phyloP scores from a whole-genome alignment of 2,329 filamentous ascomycete genomes.

The Thielaviopsis ethacetica region DNA sequence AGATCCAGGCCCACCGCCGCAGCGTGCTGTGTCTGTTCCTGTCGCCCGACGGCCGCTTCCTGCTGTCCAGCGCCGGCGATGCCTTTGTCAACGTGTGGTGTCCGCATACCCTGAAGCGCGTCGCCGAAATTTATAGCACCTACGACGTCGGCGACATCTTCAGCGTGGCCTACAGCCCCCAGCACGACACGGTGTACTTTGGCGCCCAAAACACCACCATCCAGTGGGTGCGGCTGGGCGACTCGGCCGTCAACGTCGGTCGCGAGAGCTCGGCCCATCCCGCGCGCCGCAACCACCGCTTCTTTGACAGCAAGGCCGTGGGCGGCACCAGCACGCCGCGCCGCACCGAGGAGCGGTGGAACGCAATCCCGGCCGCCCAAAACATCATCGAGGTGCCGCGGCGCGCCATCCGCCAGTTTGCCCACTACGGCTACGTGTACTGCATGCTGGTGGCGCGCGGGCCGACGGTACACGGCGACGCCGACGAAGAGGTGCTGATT shows the following conservation, averaged over 20 bases:
- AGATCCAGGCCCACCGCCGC: conserved; percentile 77
- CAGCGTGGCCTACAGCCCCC: conserved; percentile 73
- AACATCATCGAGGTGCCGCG: conserved; percentile 63
- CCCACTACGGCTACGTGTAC: conserved; percentile 90
- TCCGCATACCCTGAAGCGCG: conserved; percentile 53
- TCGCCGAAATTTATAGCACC: conserved; percentile 82
- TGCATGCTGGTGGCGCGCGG: conserved; percentile 80
- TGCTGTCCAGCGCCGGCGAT: conserved; percentile 89
- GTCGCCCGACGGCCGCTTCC: conserved; percentile 53
- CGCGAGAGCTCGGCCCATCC: conserved; percentile 54
- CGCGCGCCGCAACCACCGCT: conserved; percentile 63
- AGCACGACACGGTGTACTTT: conserved; percentile 69
- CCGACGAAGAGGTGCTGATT: conserved; percentile 65
- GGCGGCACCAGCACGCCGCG: conserved; percentile 66
- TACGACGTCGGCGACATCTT: conserved; percentile 95
- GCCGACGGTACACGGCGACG: conserved; percentile 46
- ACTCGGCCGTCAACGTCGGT: conserved; percentile 40
- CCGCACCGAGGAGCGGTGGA: conserved; percentile 43
- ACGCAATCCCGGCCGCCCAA: conserved; percentile 34
- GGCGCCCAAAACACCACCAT: conserved; percentile 91
- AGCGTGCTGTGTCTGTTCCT: conserved; percentile 77
- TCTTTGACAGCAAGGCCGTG: conserved; percentile 82
- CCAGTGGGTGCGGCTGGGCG: conserved; percentile 72
- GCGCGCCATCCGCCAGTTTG: conserved; percentile 69
- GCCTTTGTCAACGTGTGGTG: conserved; percentile 92